Percentiles rank a stretch among this genome's conserved stretches.
phyloP scores from a whole-genome alignment of 768 basidiomycete genomes.

The Mycena vitilis region DNA sequence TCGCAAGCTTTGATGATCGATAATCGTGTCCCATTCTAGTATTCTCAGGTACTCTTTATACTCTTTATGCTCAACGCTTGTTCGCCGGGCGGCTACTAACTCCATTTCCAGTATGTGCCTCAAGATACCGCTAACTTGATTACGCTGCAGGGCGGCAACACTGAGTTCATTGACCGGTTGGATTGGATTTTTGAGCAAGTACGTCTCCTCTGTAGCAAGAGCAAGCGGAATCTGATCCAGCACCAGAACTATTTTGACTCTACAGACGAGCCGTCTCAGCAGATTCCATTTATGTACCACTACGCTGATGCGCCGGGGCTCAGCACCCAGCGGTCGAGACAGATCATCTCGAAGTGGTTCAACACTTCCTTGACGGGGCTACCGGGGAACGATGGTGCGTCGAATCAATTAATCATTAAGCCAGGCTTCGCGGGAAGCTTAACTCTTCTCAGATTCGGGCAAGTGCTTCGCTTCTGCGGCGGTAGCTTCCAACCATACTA shows the following conservation, averaged over 20 bases:
- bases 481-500: conserved; percentile 16
- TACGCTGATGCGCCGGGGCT: conserved; percentile 71
- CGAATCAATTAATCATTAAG: neutral
- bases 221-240: conserved; percentile 30
- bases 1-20: neutral
- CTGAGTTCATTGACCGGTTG: conserved; percentile 65
- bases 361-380: conserved; percentile 67
- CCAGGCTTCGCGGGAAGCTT: conserved; percentile 22
- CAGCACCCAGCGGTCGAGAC: conserved; percentile 66
- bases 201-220: conserved; percentile 2
- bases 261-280: conserved; percentile 74
- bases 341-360: conserved; percentile 66
- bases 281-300: conserved; percentile 79
- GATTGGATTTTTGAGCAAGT: conserved; percentile 70
- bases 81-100: conserved; percentile 13
- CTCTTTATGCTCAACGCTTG: conserved; percentile 17
- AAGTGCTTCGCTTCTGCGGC: conserved; percentile 30
- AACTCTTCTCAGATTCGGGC: conserved; percentile 42
- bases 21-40: conserved; percentile 46
- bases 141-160: conserved; percentile 67
- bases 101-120: conserved; percentile 61
- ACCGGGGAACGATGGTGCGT: conserved; percentile 73
- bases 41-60: conserved; percentile 71
- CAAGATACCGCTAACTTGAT: conserved; percentile 75
- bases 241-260: conserved; percentile 67